Conservation (phyloP, 176 grass and related monocot species). For the Pontederia crassipes region DNA sequence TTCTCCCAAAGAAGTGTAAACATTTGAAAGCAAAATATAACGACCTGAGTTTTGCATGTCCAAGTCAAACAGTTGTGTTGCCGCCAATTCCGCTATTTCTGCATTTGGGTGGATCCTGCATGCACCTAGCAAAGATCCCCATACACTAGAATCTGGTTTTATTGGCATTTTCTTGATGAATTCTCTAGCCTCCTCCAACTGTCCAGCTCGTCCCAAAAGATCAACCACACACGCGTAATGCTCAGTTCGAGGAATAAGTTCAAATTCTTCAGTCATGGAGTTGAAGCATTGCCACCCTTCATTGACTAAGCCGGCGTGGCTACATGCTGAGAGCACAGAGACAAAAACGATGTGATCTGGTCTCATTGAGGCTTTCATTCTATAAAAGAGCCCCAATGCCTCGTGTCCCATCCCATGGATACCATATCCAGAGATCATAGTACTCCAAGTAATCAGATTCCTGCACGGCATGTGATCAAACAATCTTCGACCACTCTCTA, state of each 20-base stretch:
- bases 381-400: conserved; percentile 12
- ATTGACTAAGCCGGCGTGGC: conserved; percentile 14
- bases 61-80: conserved; percentile 17
- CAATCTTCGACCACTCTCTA: conserved; percentile 13
- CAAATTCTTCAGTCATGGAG: conserved; percentile 17
- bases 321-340: conserved; percentile 22
- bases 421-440: conserved; percentile 27
- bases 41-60: conserved; percentile 18
- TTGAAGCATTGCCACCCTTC: conserved; percentile 23
- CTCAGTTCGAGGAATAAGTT: conserved; percentile 7
- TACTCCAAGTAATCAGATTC: conserved; percentile 25
- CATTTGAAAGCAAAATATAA: conserved; percentile 21
- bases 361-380: conserved; percentile 11
- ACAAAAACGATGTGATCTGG: conserved; percentile 20
- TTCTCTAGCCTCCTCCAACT: conserved; percentile 20
- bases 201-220: conserved; percentile 19
- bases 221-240: conserved; percentile 27
- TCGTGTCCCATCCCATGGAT: conserved; percentile 21
- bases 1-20: conserved; percentile 25
- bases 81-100: conserved; percentile 22
- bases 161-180: conserved; percentile 23
- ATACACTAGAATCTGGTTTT: conserved; percentile 23
- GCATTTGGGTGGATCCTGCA: conserved; percentile 23
- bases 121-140: conserved; percentile 30
- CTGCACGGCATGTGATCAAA: conserved; percentile 12